These are phyloP conservation scores for Fusarium transvaalense DNA, from an alignment of 2,329 filamentous ascomycete genomes.

Conservation along the genomic window DNA sequence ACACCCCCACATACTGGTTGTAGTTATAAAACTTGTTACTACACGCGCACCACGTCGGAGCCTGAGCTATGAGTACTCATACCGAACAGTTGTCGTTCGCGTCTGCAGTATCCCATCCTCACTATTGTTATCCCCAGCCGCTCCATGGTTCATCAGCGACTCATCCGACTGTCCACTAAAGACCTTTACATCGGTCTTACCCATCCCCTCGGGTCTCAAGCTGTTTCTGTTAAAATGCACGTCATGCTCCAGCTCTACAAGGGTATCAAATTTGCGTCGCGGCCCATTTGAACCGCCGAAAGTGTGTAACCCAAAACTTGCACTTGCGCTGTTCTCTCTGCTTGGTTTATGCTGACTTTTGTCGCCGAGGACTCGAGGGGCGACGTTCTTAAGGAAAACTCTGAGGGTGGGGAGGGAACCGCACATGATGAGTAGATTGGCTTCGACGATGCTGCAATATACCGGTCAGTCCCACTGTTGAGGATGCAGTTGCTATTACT, in stretches of 20 bases:
- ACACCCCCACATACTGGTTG: neutral
- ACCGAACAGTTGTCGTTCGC: constrained; percentile 5
- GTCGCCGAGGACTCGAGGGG: constrained; percentile 15
- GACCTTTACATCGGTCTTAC: constrained; percentile 6
- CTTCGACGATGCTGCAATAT: neutral
- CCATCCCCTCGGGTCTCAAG: neutral
- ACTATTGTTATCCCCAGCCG: neutral
- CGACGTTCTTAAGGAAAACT: constrained; percentile 17
- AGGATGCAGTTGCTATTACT: rapidly evolving
- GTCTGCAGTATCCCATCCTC: constrained; percentile 22
- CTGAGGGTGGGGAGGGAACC: constrained; percentile 14
- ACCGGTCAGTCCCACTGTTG: rapidly evolving
- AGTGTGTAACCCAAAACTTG: constrained; percentile 1
- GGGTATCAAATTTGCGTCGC: constrained; percentile 15
- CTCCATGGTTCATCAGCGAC: neutral
- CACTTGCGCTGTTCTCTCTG: constrained; percentile 1
- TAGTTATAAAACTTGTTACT: neutral
- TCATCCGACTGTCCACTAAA: constrained; percentile 1
- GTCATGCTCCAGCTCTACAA: constrained; percentile 19
- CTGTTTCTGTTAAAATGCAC: constrained; percentile 6
- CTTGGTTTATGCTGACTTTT: neutral
- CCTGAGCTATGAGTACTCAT: neutral
- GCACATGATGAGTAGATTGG: constrained; percentile 18
- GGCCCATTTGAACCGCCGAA: constrained; percentile 18
- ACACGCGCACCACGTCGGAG: neutral